Percentiles rank a stretch among this genome's conserved stretches.
Evolutionary conservation across 73 alveolate species (phyloP).

Genomic region (Blepharisma japonicum): DNA sequence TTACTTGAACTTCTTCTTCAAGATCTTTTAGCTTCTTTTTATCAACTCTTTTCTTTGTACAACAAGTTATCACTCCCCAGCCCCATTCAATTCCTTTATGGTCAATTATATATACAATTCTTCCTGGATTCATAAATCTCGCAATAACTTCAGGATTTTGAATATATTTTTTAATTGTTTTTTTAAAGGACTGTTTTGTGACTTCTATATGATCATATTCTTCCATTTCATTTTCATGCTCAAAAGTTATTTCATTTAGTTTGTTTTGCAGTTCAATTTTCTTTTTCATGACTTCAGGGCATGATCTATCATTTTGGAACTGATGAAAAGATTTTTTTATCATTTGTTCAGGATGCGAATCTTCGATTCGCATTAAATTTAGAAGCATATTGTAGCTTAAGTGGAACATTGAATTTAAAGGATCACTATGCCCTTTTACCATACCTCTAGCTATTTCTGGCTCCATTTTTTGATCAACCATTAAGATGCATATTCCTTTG

Average conservation of each 20-base stretch:
- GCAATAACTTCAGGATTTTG: slow-evolving; percentile 75
- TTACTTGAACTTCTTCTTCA: slow-evolving; percentile 48
- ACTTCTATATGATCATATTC: slow-evolving; percentile 60
- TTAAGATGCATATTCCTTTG: slow-evolving; percentile 95
- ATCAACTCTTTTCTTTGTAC: slow-evolving; percentile 59
- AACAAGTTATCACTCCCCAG: slow-evolving; percentile 81
- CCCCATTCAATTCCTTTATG: slow-evolving; percentile 80
- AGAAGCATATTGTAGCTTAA: slow-evolving; percentile 96
- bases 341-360: slow-evolving; percentile 92
- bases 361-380: slow-evolving; percentile 94
- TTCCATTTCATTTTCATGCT: slow-evolving; percentile 77
- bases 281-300: slow-evolving; percentile 19
- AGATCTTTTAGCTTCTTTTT: slow-evolving; percentile 44
- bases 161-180: slow-evolving; percentile 66
- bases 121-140: slow-evolving; percentile 87
- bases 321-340: slow-evolving; percentile 93
- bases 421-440: slow-evolving; percentile 96
- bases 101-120: slow-evolving; percentile 68
- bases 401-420: slow-evolving; percentile 94
- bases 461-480: slow-evolving; percentile 96
- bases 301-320: slow-evolving; percentile 84
- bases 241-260: slow-evolving; percentile 51
- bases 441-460: slow-evolving; percentile 97
- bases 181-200: slow-evolving; percentile 44
- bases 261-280: slow-evolving; percentile 48